phyloP scores from a whole-genome alignment of 805 yeast species.

The Sungouiozyma ichnusensis region DNA sequence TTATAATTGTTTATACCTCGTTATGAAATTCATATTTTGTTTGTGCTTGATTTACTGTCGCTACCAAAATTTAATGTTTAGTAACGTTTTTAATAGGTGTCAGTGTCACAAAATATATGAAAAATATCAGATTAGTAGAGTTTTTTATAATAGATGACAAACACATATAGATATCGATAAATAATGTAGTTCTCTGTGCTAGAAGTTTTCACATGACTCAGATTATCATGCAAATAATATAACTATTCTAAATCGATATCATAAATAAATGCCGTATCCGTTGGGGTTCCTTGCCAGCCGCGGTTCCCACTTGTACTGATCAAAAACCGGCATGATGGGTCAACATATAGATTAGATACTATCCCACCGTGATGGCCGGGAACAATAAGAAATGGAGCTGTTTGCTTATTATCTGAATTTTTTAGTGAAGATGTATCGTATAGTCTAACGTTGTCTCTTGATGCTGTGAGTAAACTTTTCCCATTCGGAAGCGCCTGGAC shows the following conservation, averaged over 20 bases:
- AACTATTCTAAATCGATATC: conserved; percentile 46
- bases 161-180: not conserved
- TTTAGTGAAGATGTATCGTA: conserved; percentile 49
- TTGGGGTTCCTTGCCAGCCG: conserved; percentile 83
- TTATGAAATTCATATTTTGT: not conserved
- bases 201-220: no score
- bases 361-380: conserved; percentile 97
- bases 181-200: no score
- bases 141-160: no score
- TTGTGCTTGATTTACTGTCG: not conserved
- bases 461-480: conserved; percentile 74
- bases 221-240: not conserved
- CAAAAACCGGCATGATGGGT: conserved; percentile 80
- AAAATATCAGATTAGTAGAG: no score
- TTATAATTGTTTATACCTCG: no score
- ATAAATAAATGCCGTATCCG: conserved; percentile 74
- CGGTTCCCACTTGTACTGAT: conserved; percentile 87
- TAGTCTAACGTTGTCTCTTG: conserved; percentile 78
- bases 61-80: not conserved
- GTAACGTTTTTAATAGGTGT: not conserved
- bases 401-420: conserved; percentile 1
- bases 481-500: conserved; percentile 73
- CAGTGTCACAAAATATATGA: not conserved
- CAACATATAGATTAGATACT: conserved; percentile 65
- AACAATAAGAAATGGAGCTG: conserved; percentile 73